Conservation (phyloP, 345 rosid species). For the Populus ilicifolia region DNA sequence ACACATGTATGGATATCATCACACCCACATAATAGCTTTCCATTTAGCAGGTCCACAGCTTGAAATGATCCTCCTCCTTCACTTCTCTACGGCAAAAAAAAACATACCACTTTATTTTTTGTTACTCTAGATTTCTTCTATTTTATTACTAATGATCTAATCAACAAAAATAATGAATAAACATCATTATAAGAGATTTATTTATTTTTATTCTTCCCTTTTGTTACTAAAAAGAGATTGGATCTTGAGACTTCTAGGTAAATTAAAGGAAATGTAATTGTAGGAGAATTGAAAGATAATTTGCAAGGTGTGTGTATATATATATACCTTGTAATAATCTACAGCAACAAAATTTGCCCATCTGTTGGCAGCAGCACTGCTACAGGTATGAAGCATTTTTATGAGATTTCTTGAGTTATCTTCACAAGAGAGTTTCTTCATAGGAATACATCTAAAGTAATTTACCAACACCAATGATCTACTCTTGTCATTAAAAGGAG, state of each 20-base stretch:
- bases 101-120: background rate
- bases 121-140: background rate
- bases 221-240: no score
- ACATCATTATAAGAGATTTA: background rate
- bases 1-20: conserved; percentile 25
- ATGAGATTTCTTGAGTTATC: conserved; percentile 48
- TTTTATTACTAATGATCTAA: background rate
- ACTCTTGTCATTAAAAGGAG: conserved; percentile 37
- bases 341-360: conserved; percentile 70
- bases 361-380: conserved; percentile 42
- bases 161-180: background rate
- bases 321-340: conserved; percentile 49
- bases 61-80: conserved; percentile 66
- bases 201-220: no score
- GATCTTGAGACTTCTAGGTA: no score
- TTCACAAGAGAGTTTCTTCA: conserved; percentile 32
- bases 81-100: conserved; percentile 41
- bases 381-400: conserved; percentile 47
- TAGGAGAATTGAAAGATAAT: background rate
- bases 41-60: conserved; percentile 57
- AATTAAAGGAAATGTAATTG: background rate
- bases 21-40: conserved; percentile 46
- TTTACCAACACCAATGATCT: conserved; percentile 50
- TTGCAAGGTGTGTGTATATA: background rate
- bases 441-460: conserved; percentile 23